Conservation (phyloP, 176 grass and related monocot species). For the Cymbopogon citratus region DNA sequence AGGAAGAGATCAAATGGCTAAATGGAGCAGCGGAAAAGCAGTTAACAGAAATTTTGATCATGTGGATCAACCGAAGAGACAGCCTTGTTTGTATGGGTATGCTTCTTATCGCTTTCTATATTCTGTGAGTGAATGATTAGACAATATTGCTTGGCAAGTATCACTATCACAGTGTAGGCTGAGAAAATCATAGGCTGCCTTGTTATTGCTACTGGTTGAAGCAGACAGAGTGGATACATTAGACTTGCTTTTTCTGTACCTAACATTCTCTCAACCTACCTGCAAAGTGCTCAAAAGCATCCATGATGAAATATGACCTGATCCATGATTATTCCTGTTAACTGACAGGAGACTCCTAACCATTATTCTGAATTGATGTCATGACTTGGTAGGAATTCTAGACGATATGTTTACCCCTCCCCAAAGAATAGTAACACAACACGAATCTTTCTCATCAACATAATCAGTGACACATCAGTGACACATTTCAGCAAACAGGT, state of each 20-base stretch:
- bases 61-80: constrained; percentile 10
- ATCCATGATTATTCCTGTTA: constrained; percentile 23
- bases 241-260: background rate
- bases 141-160: background rate
- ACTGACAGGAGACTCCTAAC: constrained; percentile 48
- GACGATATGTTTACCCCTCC: no score
- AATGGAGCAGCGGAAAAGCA: constrained; percentile 30
- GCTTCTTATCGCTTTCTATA: constrained; percentile 17
- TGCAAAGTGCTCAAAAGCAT: constrained; percentile 15
- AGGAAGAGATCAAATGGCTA: constrained; percentile 39
- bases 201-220: constrained; percentile 21
- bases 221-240: background rate
- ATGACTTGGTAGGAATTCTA: no score
- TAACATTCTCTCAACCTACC: constrained; percentile 2
- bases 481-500: no score
- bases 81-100: constrained; percentile 38
- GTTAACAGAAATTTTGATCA: constrained; percentile 15
- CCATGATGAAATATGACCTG: constrained; percentile 5
- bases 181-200: background rate
- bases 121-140: background rate
- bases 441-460: no score
- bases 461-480: no score
- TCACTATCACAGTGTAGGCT: background rate
- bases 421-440: no score
- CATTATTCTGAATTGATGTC: no score